Percentiles rank a stretch among this genome's conserved stretches.
Evolutionary conservation across 2,329 filamentous ascomycete genomes (phyloP).

Genomic region (Massarina eburnea): DNA sequence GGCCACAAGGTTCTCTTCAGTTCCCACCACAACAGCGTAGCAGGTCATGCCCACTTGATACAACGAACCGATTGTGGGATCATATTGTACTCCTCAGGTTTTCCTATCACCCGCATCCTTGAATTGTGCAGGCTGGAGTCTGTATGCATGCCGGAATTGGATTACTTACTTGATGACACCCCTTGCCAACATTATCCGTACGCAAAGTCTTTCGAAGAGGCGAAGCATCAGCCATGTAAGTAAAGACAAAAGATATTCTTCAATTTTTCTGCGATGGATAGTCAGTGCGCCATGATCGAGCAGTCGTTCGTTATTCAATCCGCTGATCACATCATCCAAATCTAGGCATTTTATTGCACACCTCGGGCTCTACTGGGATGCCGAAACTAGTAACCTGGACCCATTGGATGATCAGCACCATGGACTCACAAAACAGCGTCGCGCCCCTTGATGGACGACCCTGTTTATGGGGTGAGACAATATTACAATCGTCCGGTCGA

Average conservation of each 20-base stretch:
- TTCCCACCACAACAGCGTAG: slow-evolving; percentile 29
- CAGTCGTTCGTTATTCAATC: neutral
- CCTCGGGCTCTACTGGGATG: slow-evolving; percentile 41
- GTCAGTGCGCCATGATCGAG: too few relatives aligned
- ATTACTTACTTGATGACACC: slow-evolving; percentile 20
- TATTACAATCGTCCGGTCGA: slow-evolving; percentile 10
- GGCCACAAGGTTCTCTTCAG: slow-evolving; percentile 42
- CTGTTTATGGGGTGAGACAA: slow-evolving; percentile 15
- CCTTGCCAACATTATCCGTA: slow-evolving; percentile 22
- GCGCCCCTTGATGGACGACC: slow-evolving; percentile 20
- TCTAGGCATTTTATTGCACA: slow-evolving; percentile 34
- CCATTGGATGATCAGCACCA: slow-evolving; percentile 18
- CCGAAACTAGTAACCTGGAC: slow-evolving; percentile 42
- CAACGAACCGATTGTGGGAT: slow-evolving; percentile 27
- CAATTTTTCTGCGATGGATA: neutral
- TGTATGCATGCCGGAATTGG: slow-evolving; percentile 28
- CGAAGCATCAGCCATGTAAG: slow-evolving; percentile 29
- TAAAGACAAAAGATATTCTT: too few relatives aligned
- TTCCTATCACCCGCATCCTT: slow-evolving; percentile 23
- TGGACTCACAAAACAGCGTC: slow-evolving; percentile 21
- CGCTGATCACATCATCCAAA: neutral
- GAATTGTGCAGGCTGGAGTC: slow-evolving; percentile 27
- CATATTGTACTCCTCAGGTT: slow-evolving; percentile 27
- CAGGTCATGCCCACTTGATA: slow-evolving; percentile 28
- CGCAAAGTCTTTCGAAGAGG: slow-evolving; percentile 31